A percentile compares a stretch with the other conserved stretches of the same genome.
These are phyloP conservation scores for Inonotus obliquus DNA, from an alignment of 1,284 basidiomycete genomes.

Conservation along the genomic window DNA sequence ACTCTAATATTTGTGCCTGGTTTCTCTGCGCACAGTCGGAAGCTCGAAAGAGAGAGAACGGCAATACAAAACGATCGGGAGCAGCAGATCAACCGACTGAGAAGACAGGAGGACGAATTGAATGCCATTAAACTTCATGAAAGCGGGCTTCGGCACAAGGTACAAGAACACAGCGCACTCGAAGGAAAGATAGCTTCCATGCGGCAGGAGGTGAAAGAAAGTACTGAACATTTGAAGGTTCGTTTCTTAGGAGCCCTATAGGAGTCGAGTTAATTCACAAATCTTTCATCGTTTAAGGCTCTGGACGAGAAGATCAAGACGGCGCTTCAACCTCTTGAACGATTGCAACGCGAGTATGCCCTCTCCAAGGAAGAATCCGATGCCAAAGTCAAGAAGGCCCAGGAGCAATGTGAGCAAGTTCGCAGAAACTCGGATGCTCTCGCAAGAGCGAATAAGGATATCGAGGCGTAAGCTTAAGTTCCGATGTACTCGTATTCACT, in stretches of 20 bases:
- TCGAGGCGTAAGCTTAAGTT: slow-evolving; percentile 48
- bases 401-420: slow-evolving; percentile 57
- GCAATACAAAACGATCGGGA: slow-evolving; percentile 61
- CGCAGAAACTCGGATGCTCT: slow-evolving; percentile 64
- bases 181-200: slow-evolving; percentile 60
- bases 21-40: slow-evolving; percentile 44
- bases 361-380: slow-evolving; percentile 6
- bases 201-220: slow-evolving; percentile 51
- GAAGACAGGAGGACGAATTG: slow-evolving; percentile 53
- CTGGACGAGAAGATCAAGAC: slow-evolving; percentile 60
- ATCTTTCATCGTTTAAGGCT: slow-evolving; percentile 39
- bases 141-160: slow-evolving; percentile 53
- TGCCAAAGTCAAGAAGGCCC: slow-evolving; percentile 49
- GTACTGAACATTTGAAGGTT: slow-evolving; percentile 45
- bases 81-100: slow-evolving; percentile 51
- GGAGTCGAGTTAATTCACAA: slow-evolving; percentile 1
- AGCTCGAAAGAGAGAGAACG: slow-evolving; percentile 65
- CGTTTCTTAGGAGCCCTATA: background rate
- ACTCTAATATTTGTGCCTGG: background rate
- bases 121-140: slow-evolving; percentile 61
- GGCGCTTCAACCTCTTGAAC: slow-evolving; percentile 63
- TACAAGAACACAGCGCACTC: slow-evolving; percentile 57
- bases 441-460: slow-evolving; percentile 50
- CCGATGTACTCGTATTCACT: background rate
- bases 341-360: slow-evolving; percentile 55